Percentiles rank a stretch among this genome's conserved stretches.
Conservation (phyloP, 2,329 filamentous ascomycete genomes). For the Capronia epimyces region DNA sequence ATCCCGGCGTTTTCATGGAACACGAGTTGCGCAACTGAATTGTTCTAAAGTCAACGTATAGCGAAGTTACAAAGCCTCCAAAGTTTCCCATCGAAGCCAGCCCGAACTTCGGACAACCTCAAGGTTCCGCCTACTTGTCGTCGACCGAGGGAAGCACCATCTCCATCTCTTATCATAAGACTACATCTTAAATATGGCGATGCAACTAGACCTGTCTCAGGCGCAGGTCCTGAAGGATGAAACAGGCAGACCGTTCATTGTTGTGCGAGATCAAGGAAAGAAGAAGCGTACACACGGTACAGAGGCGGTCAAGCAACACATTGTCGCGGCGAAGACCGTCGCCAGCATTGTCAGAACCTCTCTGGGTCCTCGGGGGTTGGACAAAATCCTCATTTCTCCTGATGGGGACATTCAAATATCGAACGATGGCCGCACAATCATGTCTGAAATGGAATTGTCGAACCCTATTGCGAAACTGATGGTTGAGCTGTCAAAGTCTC, state of each 20-base stretch:
- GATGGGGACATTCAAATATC: constrained; percentile 99
- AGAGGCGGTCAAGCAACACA: constrained; percentile 97
- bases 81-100: too few species aligned
- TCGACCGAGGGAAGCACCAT: background rate
- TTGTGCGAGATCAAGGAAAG: constrained; percentile 95
- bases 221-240: constrained; percentile 90
- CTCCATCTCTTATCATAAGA: background rate
- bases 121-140: too few species aligned
- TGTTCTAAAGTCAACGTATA: background rate
- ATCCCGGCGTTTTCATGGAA: background rate
- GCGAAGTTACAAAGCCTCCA: background rate
- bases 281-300: constrained; percentile 96
- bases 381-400: constrained; percentile 98
- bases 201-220: constrained; percentile 29
- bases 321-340: constrained; percentile 90
- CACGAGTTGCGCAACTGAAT: too few species aligned
- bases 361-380: constrained; percentile 86
- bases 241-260: constrained; percentile 92
- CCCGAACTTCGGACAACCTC: too few species aligned
- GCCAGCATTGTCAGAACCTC: constrained; percentile 97
- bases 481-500: constrained; percentile 94
- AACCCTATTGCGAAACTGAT: constrained; percentile 97
- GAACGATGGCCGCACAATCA: constrained; percentile 96
- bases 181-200: constrained; percentile 13
- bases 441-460: constrained; percentile 94